phyloP scores from a whole-genome alignment of 176 grass and related monocot species.

The Carex scoparia region DNA sequence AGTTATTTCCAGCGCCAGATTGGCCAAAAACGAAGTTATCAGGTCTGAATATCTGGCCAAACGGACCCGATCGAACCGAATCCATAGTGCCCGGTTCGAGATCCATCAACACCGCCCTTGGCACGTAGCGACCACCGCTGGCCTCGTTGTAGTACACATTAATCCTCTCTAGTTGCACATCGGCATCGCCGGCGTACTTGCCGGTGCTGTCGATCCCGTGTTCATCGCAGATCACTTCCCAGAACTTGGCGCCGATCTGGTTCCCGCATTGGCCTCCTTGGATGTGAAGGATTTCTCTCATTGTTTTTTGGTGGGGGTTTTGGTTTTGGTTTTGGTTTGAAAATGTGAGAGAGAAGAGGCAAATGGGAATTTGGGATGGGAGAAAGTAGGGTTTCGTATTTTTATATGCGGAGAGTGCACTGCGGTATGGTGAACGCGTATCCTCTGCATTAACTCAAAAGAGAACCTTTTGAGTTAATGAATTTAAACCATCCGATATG shows the following conservation, averaged over 20 bases:
- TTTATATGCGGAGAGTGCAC: slow-evolving; percentile 8
- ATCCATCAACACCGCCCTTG: slow-evolving; percentile 90
- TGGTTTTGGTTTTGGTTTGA: slow-evolving; percentile 16
- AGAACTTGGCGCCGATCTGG: slow-evolving; percentile 99
- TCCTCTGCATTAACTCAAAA: no score
- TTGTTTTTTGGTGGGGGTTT: slow-evolving; percentile 22
- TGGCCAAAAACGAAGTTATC: slow-evolving; percentile 98
- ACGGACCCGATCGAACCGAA: slow-evolving; percentile 60
- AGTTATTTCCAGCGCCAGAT: slow-evolving; percentile 89
- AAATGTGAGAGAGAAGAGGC: not conserved
- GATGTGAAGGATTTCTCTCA: slow-evolving; percentile 97
- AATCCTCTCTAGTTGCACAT: slow-evolving; percentile 82
- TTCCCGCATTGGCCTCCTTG: slow-evolving; percentile 99
- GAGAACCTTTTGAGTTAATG: no score
- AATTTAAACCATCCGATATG: no score
- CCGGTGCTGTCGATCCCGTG: slow-evolving; percentile 81
- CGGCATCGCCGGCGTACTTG: slow-evolving; percentile 72
- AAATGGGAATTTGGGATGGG: not conserved
- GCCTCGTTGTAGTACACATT: slow-evolving; percentile 99
- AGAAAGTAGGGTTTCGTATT: slow-evolving; percentile 1
- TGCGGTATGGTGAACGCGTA: no score
- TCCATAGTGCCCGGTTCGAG: slow-evolving; percentile 93
- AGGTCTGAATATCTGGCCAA: slow-evolving; percentile 89
- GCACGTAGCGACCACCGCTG: slow-evolving; percentile 60
- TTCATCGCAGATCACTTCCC: slow-evolving; percentile 99